These are phyloP conservation scores for Trebouxia gelatinosa DNA, from an alignment of 163 green algal species.

Conservation along the genomic window DNA sequence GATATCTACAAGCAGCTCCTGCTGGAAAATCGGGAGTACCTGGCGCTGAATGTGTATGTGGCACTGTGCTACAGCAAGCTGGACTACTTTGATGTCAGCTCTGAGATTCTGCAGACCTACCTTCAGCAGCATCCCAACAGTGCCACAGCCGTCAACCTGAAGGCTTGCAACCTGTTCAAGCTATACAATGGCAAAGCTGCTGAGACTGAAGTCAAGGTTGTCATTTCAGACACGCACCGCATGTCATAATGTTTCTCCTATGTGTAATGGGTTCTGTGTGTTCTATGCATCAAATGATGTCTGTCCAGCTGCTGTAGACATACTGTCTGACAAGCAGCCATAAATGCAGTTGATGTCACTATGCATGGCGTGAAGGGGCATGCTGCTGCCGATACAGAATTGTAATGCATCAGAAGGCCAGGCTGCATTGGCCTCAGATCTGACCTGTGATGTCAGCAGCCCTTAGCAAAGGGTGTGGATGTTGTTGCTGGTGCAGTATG, in stretches of 20 bases:
- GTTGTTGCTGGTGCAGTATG: no score
- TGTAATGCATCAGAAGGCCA: no score
- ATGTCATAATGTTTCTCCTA: not conserved
- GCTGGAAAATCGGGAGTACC: slow-evolving; percentile 71
- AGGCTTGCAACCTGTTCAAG: slow-evolving; percentile 59
- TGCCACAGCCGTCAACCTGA: slow-evolving; percentile 75
- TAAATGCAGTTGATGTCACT: no score
- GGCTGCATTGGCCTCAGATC: no score
- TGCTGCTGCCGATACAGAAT: no score
- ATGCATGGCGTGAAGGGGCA: no score
- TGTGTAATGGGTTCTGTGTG: no score
- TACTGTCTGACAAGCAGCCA: no score
- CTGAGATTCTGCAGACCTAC: slow-evolving; percentile 62
- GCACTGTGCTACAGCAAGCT: slow-evolving; percentile 85
- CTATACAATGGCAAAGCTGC: slow-evolving; percentile 56
- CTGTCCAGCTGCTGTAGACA: no score
- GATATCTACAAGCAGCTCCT: slow-evolving; percentile 85
- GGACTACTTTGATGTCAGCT: slow-evolving; percentile 84
- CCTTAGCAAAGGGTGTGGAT: no score
- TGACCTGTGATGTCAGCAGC: no score
- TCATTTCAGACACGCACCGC: not conserved
- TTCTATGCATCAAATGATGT: no score
- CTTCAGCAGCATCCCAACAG: slow-evolving; percentile 60
- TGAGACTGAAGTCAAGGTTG: slow-evolving; percentile 52
- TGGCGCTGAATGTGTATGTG: slow-evolving; percentile 81